These are phyloP conservation scores for Bocquillonia castaneifolia DNA, from an alignment of 441 rosid genomes.

Conservation along the genomic window DNA sequence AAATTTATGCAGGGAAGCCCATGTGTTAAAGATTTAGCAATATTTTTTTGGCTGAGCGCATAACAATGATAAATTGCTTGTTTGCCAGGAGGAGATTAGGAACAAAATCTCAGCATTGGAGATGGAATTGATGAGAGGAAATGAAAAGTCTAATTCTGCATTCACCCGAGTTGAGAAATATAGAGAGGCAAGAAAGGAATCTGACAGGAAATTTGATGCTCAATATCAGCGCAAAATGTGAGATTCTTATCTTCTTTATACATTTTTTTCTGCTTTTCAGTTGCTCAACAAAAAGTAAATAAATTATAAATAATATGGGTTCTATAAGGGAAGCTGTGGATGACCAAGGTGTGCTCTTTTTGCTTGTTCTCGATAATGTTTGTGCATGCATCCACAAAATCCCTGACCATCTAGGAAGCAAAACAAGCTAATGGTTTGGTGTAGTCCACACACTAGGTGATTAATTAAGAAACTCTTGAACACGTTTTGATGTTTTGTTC, in stretches of 20 bases:
- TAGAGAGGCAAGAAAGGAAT: conserved; percentile 57
- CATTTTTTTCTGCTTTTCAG: conserved; percentile 4
- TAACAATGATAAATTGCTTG: conserved; percentile 20
- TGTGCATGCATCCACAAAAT: not conserved
- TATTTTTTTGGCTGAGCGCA: not conserved
- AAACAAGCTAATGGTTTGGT: not conserved
- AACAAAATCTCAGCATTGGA: conserved; percentile 57
- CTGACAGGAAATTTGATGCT: conserved; percentile 70
- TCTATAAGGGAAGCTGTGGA: not conserved
- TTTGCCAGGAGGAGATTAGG: conserved; percentile 74
- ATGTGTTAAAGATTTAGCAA: not conserved
- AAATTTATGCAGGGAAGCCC: conserved; percentile 1
- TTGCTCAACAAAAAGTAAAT: not conserved
- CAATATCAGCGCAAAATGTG: conserved; percentile 85
- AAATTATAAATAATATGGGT: not conserved
- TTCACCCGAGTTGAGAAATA: conserved; percentile 51
- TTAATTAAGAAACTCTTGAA: conserved; percentile 6
- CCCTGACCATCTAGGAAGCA: not conserved
- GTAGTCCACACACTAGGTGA: not conserved
- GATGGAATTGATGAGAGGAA: conserved; percentile 45
- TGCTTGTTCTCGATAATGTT: not conserved
- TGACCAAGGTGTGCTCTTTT: not conserved
- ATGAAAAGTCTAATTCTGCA: conserved; percentile 49
- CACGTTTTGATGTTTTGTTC: conserved; percentile 5
- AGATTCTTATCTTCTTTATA: conserved; percentile 22